Evolutionary conservation across 1,284 basidiomycete genomes (phyloP).

Genomic region (Microbotryum silenes-acaulis): DNA sequence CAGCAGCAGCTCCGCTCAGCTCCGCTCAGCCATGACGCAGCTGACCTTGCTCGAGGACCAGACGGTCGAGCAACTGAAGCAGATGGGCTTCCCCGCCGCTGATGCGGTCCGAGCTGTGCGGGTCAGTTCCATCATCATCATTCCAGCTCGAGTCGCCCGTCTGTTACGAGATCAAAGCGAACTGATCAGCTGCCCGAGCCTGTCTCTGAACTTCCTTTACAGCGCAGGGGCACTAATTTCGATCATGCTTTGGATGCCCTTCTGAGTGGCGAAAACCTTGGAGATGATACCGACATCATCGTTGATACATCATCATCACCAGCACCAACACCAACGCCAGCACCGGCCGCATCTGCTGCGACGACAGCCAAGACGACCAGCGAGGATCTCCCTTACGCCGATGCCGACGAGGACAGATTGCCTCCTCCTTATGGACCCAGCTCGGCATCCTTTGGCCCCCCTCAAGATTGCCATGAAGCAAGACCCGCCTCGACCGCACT

Average conservation of each 20-base stretch:
- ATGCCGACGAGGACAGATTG: no score
- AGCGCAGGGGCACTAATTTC: conserved; percentile 7
- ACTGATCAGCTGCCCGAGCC: not conserved
- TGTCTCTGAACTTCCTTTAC: not conserved
- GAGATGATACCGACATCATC: conserved; percentile 1
- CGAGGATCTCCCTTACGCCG: no score
- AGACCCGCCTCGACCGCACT: no score
- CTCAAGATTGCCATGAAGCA: no score
- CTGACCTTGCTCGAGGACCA: not conserved
- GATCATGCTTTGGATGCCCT: conserved; percentile 8
- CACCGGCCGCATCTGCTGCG: no score
- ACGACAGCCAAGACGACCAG: no score
- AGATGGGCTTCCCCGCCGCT: conserved; percentile 2
- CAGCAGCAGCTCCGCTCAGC: no score
- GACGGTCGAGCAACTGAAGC: not conserved
- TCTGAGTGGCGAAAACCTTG: not conserved
- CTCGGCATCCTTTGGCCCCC: no score
- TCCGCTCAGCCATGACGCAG: not conserved
- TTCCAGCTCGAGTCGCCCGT: not conserved
- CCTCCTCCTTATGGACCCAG: no score
- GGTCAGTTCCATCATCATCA: not conserved
- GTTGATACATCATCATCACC: conserved; percentile 5
- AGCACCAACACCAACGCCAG: not conserved
- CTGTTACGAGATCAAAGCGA: no score
- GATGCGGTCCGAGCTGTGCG: not conserved